Evolutionary conservation across 306 rosid species (phyloP), one percentile per base, ranked within the genome.

Genomic region (Prunus salicina): DNA sequence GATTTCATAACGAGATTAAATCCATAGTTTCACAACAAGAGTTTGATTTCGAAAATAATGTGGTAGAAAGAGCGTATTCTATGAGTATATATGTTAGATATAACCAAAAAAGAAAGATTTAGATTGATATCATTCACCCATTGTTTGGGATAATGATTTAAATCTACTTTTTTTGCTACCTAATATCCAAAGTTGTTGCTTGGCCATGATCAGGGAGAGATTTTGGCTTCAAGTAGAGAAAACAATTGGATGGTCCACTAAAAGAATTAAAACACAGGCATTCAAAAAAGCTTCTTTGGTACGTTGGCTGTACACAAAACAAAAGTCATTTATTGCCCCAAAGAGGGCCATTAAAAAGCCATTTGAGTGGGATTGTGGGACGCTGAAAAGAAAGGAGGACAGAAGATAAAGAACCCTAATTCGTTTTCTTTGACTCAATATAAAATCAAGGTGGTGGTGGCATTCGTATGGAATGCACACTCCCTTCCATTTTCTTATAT

Each of bases 401-500:
- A 64, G 28, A 53, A 30, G 13, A 30, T 51, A 72, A 62, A 55
- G 34, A 51, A 70, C 67, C 50, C 64, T 67, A 71, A 75, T 47
- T 76, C 50, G 32, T 6, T 55, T 53, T 60, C 43, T 24, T 64
- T 46, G 64, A 49, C 72, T 55, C 71, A 41, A 57, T 72, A 12
- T 43, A 60, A 81, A 82, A 83, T 84, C 79, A 87, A 27, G 72
- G 22, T 70, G 24, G 71, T 87, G 90, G 92, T 86, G 96, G 85
- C 74, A 47, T 75, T 89, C 91, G 78, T 73, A 86, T 89, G 93
- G 91, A 83, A 87, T 83, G 81, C 89, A 89, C 92, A 86, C 93
- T 90, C 92, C 87, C 67, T 69, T 53, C 87, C 81, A 82, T 78
- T 88, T 79, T 86, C 64, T 79, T 78, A 78, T 57, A 76, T 80